Evolutionary conservation across 2,329 filamentous ascomycete genomes (phyloP).

Genomic region (Calycina herbarum): DNA sequence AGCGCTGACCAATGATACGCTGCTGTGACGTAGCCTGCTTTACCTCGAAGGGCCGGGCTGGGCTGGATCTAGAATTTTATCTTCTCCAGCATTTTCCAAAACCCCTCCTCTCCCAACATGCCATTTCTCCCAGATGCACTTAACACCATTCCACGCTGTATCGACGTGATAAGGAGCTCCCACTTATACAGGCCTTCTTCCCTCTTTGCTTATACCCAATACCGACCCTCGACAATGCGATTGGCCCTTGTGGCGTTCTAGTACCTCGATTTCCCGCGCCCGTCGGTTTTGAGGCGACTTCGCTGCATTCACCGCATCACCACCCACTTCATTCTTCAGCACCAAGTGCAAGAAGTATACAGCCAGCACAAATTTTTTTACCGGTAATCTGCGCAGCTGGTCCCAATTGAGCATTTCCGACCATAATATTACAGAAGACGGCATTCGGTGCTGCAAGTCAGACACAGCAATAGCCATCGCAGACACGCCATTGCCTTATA

Average conservation of each 20-base stretch:
- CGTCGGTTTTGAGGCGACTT: neutral
- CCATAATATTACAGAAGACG: neutral
- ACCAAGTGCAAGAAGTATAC: neutral
- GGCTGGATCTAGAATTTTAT: too few relatives aligned
- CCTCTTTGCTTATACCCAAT: neutral
- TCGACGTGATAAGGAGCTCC: neutral
- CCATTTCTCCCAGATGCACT: too few relatives aligned
- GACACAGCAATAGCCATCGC: neutral
- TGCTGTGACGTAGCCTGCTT: neutral
- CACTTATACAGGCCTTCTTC: neutral
- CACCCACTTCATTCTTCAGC: neutral
- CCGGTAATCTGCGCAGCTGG: neutral
- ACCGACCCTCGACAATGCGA: neutral
- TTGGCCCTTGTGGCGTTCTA: neutral
- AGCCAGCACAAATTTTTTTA: neutral
- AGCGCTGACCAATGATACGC: neutral
- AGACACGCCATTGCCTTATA: neutral
- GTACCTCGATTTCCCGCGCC: neutral
- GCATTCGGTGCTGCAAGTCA: neutral
- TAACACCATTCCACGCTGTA: too few relatives aligned
- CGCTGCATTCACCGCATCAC: slow-evolving; percentile 3
- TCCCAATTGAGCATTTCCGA: neutral
- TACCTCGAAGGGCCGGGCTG: neutral
- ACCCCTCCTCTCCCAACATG: too few relatives aligned
- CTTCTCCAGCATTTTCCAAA: too few relatives aligned